Percentiles rank a stretch among this genome's conserved stretches.
Evolutionary conservation across 441 rosid genomes (phyloP).

Genomic region (Capsella rubella): DNA sequence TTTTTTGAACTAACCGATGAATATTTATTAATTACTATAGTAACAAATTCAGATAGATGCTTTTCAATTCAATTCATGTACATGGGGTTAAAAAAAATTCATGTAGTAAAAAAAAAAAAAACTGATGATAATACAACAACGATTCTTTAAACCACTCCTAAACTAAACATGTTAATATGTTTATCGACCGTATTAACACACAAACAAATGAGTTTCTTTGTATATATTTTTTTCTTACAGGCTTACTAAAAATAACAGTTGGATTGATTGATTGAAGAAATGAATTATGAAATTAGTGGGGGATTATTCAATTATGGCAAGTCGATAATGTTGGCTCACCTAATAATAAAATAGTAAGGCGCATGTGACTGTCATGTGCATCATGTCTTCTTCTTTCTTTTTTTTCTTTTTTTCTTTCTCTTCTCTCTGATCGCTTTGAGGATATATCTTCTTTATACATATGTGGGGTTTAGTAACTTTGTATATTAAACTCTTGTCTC

Average conservation of each 20-base stretch:
- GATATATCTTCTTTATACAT: background rate
- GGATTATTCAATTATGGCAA: constrained; percentile 38
- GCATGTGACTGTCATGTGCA: constrained; percentile 49
- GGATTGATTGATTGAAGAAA: constrained; percentile 23
- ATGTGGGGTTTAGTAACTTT: constrained; percentile 17
- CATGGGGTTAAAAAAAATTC: background rate
- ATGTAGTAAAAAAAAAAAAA: background rate
- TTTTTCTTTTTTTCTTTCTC: background rate
- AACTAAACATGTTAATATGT: background rate
- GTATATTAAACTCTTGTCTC: background rate
- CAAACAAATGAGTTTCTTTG: background rate
- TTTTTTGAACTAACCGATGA: background rate
- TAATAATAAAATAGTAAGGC: constrained; percentile 28
- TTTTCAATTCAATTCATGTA: background rate
- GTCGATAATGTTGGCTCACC: constrained; percentile 45
- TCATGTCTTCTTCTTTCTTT: constrained; percentile 1
- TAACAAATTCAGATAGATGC: background rate
- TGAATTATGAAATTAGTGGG: constrained; percentile 33
- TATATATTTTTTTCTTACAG: background rate
- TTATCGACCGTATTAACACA: background rate
- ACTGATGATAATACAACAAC: background rate
- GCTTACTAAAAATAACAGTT: constrained; percentile 6
- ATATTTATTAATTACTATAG: background rate
- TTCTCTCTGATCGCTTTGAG: constrained; percentile 23
- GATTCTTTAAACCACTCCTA: no score